A percentile compares a stretch with the other conserved stretches of the same genome.
These are phyloP conservation scores for Aspergillus bertholletiae DNA, from an alignment of 495 filamentous ascomycete genomes.

Conservation along the genomic window DNA sequence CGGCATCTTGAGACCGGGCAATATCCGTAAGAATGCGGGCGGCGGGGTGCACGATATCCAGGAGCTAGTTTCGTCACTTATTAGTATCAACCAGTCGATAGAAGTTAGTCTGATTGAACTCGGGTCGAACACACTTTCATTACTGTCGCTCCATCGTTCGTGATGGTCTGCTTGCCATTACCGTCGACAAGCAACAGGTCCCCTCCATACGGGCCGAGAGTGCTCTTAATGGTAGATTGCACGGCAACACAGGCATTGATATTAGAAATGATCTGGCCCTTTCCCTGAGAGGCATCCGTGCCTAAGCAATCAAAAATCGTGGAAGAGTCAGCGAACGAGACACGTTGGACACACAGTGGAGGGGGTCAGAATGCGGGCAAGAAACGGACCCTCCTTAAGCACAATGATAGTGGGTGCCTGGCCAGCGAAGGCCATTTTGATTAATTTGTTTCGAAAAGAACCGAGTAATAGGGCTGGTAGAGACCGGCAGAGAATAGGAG, in stretches of 20 bases:
- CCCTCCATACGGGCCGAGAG: conserved; percentile 95
- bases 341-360: conserved; percentile 15
- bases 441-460: conserved; percentile 6
- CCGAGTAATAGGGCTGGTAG: conserved; percentile 9
- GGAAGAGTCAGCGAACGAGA: conserved; percentile 10
- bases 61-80: conserved; percentile 54
- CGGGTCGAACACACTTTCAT: conserved; percentile 72
- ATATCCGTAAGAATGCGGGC: conserved; percentile 98
- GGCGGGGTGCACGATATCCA: conserved; percentile 97
- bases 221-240: conserved; percentile 90
- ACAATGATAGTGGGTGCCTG: conserved; percentile 99
- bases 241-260: conserved; percentile 99
- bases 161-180: conserved; percentile 95
- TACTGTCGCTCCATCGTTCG: conserved; percentile 97
- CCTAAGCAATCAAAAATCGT: conserved; percentile 47
- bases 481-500: conserved; percentile 9
- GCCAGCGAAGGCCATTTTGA: conserved; percentile 89
- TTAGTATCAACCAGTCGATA: conserved; percentile 12
- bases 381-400: conserved; percentile 83
- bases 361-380: conserved; percentile 32
- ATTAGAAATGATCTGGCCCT: conserved; percentile 95
- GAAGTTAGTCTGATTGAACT: not conserved
- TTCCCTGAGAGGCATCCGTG: conserved; percentile 94
- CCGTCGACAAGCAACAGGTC: conserved; percentile 93
- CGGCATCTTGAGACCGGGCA: conserved; percentile 96